phyloP scores from a whole-genome alignment of 2,329 filamentous ascomycete species.

The Ceratocystis lukuohia region DNA sequence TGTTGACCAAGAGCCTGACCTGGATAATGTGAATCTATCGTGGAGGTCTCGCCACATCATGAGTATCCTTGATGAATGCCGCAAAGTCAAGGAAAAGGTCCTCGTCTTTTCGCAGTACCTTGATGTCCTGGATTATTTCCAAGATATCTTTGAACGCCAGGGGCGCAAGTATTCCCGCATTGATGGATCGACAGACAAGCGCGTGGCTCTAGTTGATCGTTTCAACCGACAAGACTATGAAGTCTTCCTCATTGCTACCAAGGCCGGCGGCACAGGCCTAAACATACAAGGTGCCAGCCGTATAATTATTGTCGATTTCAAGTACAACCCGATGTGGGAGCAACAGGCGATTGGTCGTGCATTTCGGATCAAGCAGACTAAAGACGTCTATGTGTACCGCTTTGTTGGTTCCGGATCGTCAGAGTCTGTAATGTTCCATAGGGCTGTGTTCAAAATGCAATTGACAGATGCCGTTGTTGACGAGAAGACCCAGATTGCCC shows the following conservation, averaged over 20 bases:
- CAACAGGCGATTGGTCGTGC: conserved; percentile 78
- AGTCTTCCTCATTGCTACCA: conserved; percentile 71
- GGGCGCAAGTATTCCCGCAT: conserved; percentile 43
- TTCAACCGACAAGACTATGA: conserved; percentile 50
- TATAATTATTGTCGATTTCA: conserved; percentile 74
- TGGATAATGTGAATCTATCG: conserved; percentile 27
- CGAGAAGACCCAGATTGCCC: conserved; percentile 61
- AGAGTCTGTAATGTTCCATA: conserved; percentile 61
- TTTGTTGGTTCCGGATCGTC: conserved; percentile 67
- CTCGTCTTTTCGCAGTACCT: conserved; percentile 69
- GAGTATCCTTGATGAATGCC: conserved; percentile 52
- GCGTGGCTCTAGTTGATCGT: conserved; percentile 49
- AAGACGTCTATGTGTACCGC: conserved; percentile 73
- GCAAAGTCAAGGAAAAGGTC: conserved; percentile 52
- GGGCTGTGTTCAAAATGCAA: conserved; percentile 68
- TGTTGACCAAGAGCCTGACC: conserved; percentile 12
- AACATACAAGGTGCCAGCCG: conserved; percentile 77
- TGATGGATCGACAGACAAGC: conserved; percentile 49
- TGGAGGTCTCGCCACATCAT: conserved; percentile 33
- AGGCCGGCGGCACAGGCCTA: conserved; percentile 66
- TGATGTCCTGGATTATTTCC: conserved; percentile 55
- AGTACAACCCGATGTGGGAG: conserved; percentile 68
- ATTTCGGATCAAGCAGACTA: conserved; percentile 72
- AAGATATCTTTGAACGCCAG: conserved; percentile 38
- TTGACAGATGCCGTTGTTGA: conserved; percentile 70